Evolutionary conservation across 306 rosid species (phyloP), one percentile per base, ranked within the genome.

Genomic region (Styphnolobium japonicum): DNA sequence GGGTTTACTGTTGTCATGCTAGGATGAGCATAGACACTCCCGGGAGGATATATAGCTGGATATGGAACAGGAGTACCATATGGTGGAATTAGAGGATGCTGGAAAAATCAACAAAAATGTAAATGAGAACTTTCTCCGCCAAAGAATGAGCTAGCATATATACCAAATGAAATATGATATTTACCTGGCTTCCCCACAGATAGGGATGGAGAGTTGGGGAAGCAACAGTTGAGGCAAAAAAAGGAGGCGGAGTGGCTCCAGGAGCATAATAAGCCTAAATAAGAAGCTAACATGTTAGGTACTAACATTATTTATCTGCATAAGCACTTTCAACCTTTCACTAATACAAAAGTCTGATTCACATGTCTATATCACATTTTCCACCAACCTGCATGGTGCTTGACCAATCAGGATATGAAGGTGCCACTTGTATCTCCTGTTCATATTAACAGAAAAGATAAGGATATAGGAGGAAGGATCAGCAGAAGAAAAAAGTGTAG

Each of bases 31-130:
- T 91, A 96, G 69, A 93, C 88, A 82, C 90, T 88, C 33, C 94
- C 99, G 0, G 96, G 96, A 85, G 99, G 98, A 86, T 93, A 96
- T 6, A 96, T 51, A 76, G 99, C 96, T 60, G 94, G 93, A 79
- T 93, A 96, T 1, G 97, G 99, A 66, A 96, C 94, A 9, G 98
- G 99, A 25, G 98, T 90, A 66, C 99, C 99, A 80, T 96, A 96
- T 7, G 97, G 98, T 0, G 97, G 90, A 75, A 96, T 96, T 75
- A 96, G 68, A 72, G 88, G 98, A 83, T 92, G 98, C 99, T 96
- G 97, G 55, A 87, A 87, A 77, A 36, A 34, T 7, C 78, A 61
- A 72, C 60, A 52, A 51, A 56, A 29, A 71, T 16, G 19, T 10
- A 48, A 68, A 82, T 74, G 27, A 73, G 57, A 46, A 85, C 37